Base-by-base conservation (phyloP, 192 early-diverging fungal species). In the Spizellomyces sp. region DNA sequence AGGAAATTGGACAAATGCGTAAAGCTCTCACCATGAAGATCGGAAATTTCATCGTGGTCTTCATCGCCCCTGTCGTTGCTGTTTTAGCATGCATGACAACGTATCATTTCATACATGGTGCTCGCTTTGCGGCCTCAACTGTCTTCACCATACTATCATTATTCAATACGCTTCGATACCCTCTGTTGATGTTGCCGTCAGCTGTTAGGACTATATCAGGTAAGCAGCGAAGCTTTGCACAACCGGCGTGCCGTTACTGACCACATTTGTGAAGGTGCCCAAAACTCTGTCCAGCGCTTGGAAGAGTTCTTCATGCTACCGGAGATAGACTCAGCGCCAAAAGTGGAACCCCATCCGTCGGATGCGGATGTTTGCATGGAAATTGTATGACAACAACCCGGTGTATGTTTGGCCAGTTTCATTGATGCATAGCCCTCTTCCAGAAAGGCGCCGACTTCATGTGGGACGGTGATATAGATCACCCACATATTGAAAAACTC, bases 131-230 rank as follows among this genome's bases (percentile, higher is more conserved):
- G 27, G 77, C 86, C 4, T 72, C 67, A 27, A 70, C 74, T 19
- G 79, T 88, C 12, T 91, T 91, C 62, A 87, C 87, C 0, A 72
- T 87, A 6, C 69, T 91, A 44, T 84, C 85, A n/a, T 54, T 91
- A 10, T 88, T 91, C 68, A 91, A 91, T 73, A 91, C 88, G 22
- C 75, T 91, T 15, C 78, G 88, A 72, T 89, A 91, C 76, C 90
- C 90, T 9, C 75, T 91, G 22, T 71, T 90, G 27, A 78, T 90
- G 67, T 75, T 91, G 10, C 90, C 90, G 14, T 77, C 81, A 43
- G 86, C 89, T 12, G 85, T 90, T 17, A 74, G 85, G 48, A 86
- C 80, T 5, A 83, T 81, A 4, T 56, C 73, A 36, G 82, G 82
- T 83, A 19, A 54, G 67, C 21, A 5, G 42, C n/a, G 17, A 70